A percentile compares a stretch with the other conserved stretches of the same genome.
phyloP scores from a whole-genome alignment of 108 stramenopile species.

The Phaeodactylum tricornutum region DNA sequence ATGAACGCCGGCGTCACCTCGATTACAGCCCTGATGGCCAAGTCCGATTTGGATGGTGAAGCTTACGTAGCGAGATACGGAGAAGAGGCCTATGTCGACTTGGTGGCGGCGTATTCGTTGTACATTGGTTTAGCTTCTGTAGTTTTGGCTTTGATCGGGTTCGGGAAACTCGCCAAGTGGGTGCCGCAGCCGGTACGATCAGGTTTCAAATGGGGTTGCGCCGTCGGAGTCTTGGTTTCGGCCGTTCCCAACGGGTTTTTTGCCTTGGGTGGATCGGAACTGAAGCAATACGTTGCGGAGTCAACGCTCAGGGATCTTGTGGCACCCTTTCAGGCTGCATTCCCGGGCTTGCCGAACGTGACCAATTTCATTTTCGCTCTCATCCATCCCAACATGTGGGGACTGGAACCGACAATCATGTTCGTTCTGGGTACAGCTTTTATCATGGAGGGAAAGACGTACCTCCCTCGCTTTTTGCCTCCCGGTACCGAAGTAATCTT shows the following conservation, averaged over 20 bases:
- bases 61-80: slow-evolving; percentile 54
- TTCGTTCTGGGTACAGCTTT: slow-evolving; percentile 56
- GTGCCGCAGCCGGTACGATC: slow-evolving; percentile 53
- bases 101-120: slow-evolving; percentile 66
- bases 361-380: slow-evolving; percentile 42
- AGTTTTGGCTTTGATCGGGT: slow-evolving; percentile 48
- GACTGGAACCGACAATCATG: slow-evolving; percentile 34
- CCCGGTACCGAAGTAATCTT: slow-evolving; percentile 73
- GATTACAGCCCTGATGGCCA: slow-evolving; percentile 72
- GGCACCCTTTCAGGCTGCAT: slow-evolving; percentile 25
- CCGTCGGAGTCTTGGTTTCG: slow-evolving; percentile 58
- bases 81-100: slow-evolving; percentile 61
- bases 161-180: slow-evolving; percentile 46
- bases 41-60: slow-evolving; percentile 63
- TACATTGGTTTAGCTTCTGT: slow-evolving; percentile 58
- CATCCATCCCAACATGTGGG: slow-evolving; percentile 51
- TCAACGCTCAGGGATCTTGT: slow-evolving; percentile 27
- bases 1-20: slow-evolving; percentile 73
- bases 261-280: slow-evolving; percentile 28
- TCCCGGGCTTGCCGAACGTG: slow-evolving; percentile 52
- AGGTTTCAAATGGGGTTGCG: slow-evolving; percentile 84
- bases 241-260: slow-evolving; percentile 67
- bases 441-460: slow-evolving; percentile 51
- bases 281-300: slow-evolving; percentile 34
- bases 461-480: slow-evolving; percentile 47